These are phyloP conservation scores for Mytilinidion resinicola DNA, from an alignment of 495 filamentous ascomycete species.

Conservation along the genomic window DNA sequence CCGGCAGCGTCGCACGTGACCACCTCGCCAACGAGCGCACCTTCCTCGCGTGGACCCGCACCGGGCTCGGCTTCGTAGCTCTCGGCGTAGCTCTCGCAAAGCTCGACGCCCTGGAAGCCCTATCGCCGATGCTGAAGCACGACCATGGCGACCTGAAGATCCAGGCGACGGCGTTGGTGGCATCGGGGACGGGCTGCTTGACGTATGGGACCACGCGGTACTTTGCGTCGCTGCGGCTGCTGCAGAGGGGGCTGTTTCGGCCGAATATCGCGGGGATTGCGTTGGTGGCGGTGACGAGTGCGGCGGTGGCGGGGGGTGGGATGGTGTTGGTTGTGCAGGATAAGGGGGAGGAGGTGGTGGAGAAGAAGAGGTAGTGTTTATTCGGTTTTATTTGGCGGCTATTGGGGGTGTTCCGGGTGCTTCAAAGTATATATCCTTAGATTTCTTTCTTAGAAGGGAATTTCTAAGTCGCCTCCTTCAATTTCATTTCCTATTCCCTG, in stretches of 20 bases:
- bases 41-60: slow-evolving; percentile 50
- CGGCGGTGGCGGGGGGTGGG: slow-evolving; percentile 9
- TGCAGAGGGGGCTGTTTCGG: slow-evolving; percentile 27
- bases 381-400: background rate
- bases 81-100: slow-evolving; percentile 39
- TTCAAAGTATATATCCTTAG: background rate
- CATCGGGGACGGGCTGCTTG: slow-evolving; percentile 22
- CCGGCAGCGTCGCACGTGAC: slow-evolving; percentile 40
- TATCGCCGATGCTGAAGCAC: slow-evolving; percentile 14
- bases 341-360: background rate
- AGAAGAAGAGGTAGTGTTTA: background rate
- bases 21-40: slow-evolving; percentile 51
- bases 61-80: slow-evolving; percentile 49
- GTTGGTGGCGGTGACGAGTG: background rate
- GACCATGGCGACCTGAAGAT: slow-evolving; percentile 1
- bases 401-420: background rate
- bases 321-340: slow-evolving; percentile 7
- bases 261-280: slow-evolving; percentile 15
- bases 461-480: background rate
- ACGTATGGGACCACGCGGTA: slow-evolving; percentile 30
- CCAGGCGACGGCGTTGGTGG: slow-evolving; percentile 13
- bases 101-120: slow-evolving; percentile 10
- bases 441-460: background rate
- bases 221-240: slow-evolving; percentile 23
- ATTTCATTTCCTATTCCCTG: background rate